Percentiles rank a stretch among this genome's conserved stretches.
Conservation (phyloP, 495 filamentous ascomycete species). For the Hypoxylon perforatum region DNA sequence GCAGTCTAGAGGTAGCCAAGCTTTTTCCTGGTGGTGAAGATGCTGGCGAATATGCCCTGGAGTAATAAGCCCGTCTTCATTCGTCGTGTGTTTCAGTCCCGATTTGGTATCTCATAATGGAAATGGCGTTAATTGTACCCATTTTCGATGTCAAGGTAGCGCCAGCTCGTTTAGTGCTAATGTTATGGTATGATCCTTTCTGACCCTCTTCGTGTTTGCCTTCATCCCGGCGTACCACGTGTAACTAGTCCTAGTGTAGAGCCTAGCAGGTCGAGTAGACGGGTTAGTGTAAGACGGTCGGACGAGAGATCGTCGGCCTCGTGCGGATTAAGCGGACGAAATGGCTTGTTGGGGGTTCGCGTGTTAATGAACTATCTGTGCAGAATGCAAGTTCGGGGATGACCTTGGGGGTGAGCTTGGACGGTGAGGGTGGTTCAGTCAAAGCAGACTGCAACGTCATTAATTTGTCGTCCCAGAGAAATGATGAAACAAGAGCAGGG, state of each 20-base stretch:
- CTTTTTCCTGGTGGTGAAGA: slow-evolving; percentile 1
- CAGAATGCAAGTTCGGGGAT: too few species aligned
- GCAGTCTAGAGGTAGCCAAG: too few species aligned
- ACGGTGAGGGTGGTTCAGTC: neutral
- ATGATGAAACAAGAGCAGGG: slow-evolving; percentile 29
- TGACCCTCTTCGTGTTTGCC: neutral
- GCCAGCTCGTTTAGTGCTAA: neutral
- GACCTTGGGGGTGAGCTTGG: too few species aligned
- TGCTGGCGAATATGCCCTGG: slow-evolving; percentile 16
- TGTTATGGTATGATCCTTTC: slow-evolving; percentile 2
- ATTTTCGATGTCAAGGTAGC: slow-evolving; percentile 27
- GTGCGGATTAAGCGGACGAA: slow-evolving; percentile 7
- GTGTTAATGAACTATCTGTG: slow-evolving; percentile 16
- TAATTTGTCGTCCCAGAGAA: slow-evolving; percentile 29
- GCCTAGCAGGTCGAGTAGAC: neutral
- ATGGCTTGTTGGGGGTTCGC: slow-evolving; percentile 6
- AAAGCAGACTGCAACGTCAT: slow-evolving; percentile 32
- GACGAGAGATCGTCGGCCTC: slow-evolving; percentile 1
- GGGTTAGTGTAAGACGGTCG: neutral
- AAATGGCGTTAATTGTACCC: slow-evolving; percentile 10
- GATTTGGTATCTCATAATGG: slow-evolving; percentile 6
- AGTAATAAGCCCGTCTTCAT: slow-evolving; percentile 7
- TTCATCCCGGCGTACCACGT: slow-evolving; percentile 3
- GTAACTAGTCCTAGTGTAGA: neutral
- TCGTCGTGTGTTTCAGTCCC: slow-evolving; percentile 8